Percentiles rank a stretch among this genome's conserved stretches.
These are phyloP conservation scores for Rhizomucor miehei DNA, from an alignment of 371 early-diverging fungal species.

Conservation along the genomic window DNA sequence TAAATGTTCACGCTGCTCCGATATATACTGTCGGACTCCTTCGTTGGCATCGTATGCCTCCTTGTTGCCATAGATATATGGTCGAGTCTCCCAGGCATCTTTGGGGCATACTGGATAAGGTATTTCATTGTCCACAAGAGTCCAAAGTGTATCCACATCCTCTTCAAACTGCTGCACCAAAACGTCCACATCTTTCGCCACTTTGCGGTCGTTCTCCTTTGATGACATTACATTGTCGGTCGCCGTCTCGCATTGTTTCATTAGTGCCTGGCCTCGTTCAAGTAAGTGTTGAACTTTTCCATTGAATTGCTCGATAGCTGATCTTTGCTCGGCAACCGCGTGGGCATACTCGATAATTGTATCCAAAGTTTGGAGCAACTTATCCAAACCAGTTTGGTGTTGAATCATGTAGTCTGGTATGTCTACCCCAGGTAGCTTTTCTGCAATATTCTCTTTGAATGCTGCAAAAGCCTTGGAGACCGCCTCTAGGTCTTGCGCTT, in stretches of 20 bases:
- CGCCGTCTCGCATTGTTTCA: background rate
- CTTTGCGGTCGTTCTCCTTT: background rate
- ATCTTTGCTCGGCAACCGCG: background rate
- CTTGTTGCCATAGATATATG: background rate
- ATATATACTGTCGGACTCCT: too few relatives aligned
- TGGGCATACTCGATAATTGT: too few relatives aligned
- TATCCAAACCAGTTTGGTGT: too few relatives aligned
- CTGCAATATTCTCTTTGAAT: too few relatives aligned
- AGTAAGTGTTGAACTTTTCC: background rate
- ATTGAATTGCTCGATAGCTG: background rate
- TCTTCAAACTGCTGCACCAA: too few relatives aligned
- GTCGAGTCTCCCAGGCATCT: constrained; percentile 1
- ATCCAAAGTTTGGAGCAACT: too few relatives aligned
- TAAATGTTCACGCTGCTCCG: too few relatives aligned
- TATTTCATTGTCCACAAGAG: constrained; percentile 13
- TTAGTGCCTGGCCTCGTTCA: background rate
- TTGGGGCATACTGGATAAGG: constrained; percentile 26
- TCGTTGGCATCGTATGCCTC: background rate
- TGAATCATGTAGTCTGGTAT: too few relatives aligned
- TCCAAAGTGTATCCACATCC: background rate
- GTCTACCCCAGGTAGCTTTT: too few relatives aligned
- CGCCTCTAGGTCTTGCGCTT: too few relatives aligned
- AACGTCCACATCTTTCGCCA: background rate
- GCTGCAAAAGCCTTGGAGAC: too few relatives aligned
- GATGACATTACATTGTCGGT: background rate